Conservation (phyloP, 2,329 filamentous ascomycete genomes). For the Pseudogymnoascus sp. region DNA sequence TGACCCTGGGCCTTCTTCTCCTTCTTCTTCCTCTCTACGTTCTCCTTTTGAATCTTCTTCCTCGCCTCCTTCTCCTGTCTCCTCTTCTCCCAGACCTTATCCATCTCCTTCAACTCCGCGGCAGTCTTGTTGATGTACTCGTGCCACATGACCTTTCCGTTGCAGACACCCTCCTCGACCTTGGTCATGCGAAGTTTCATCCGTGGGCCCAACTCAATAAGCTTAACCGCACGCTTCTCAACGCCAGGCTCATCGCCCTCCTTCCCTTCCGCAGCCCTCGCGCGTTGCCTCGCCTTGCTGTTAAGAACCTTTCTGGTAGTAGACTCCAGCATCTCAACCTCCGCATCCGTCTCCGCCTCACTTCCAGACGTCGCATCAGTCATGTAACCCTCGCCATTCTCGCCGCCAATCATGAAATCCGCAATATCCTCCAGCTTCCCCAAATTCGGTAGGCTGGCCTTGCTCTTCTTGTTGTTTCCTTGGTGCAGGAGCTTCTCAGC, state of each 20-base stretch:
- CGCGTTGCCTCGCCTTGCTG: constrained; percentile 37
- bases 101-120: constrained; percentile 67
- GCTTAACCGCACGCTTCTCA: constrained; percentile 80
- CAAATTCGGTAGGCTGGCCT: constrained; percentile 75
- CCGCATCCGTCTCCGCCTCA: constrained; percentile 87
- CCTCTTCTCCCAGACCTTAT: constrained; percentile 73
- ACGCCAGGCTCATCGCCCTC: constrained; percentile 29
- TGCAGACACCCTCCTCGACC: constrained; percentile 88
- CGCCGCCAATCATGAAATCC: constrained; percentile 85
- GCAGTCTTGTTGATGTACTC: constrained; percentile 83
- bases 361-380: constrained; percentile 80
- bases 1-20: constrained; percentile 42
- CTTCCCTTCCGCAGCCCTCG: constrained; percentile 34
- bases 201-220: constrained; percentile 85
- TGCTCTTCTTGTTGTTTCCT: constrained; percentile 49
- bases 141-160: constrained; percentile 94
- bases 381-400: constrained; percentile 71
- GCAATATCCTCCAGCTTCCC: constrained; percentile 87
- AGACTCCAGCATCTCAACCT: constrained; percentile 74
- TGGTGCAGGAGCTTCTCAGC: constrained; percentile 63
- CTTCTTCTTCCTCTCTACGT: constrained; percentile 78
- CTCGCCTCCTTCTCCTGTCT: constrained; percentile 74
- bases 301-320: constrained; percentile 53
- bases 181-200: constrained; percentile 87
- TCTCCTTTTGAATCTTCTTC: constrained; percentile 76